phyloP scores from a whole-genome alignment of 371 early-diverging fungal genomes.

The Mortierella sp. region DNA sequence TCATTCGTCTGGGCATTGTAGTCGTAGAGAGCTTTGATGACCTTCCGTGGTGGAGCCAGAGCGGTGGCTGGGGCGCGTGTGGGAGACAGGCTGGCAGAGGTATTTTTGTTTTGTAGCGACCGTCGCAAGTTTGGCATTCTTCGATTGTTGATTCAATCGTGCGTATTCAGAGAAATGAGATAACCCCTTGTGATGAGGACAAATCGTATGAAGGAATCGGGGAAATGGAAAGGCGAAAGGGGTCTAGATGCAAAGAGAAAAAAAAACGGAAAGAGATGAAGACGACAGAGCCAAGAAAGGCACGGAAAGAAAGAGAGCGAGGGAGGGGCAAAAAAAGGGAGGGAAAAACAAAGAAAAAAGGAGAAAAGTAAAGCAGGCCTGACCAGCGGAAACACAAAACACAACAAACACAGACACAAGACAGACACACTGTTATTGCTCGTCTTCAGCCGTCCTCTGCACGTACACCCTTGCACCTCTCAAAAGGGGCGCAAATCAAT shows the following conservation, averaged over 20 bases:
- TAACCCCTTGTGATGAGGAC: no score
- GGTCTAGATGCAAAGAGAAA: background rate
- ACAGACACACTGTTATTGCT: no score
- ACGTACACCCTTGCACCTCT: no score
- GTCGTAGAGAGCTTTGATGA: conserved; percentile 84
- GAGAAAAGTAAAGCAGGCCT: background rate
- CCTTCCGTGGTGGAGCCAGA: conserved; percentile 79
- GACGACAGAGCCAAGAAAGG: background rate
- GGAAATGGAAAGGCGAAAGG: background rate
- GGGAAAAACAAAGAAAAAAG: background rate
- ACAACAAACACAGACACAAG: conserved; percentile 2
- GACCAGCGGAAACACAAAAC: background rate
- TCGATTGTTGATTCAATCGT: no score
- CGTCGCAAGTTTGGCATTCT: conserved; percentile 40
- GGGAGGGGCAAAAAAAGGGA: background rate
- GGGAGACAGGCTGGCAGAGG: conserved; percentile 36
- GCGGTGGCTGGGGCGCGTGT: conserved; percentile 28
- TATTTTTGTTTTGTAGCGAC: conserved; percentile 38
- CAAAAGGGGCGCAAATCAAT: no score
- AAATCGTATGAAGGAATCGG: conserved; percentile 1
- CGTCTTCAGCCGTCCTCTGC: no score
- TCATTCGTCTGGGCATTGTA: conserved; percentile 72
- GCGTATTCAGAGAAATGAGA: no score
- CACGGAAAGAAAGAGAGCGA: background rate
- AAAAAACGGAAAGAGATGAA: background rate